Base-by-base conservation (phyloP, 305 asterid species). In the Fraxinus baroniana region DNA sequence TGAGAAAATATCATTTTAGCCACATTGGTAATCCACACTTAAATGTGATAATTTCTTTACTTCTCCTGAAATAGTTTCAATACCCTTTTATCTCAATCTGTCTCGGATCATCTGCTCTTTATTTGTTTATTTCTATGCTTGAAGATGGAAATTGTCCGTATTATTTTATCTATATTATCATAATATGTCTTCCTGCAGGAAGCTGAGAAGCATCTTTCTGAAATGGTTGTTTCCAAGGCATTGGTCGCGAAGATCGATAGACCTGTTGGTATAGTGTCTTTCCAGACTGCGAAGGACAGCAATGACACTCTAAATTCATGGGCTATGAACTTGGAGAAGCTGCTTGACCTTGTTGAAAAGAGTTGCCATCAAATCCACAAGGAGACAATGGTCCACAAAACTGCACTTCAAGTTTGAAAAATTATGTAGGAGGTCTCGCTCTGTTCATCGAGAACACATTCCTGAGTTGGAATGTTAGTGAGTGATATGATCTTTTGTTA, bases 311-410 rank as follows among this genome's bases (percentile, higher is more conserved):
- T 96, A 72, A 96, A 96, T 81, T 93, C 98, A 46, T 96, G 99
- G 99, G 87, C 99, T 5, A 76, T 46, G 68, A 94, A 91, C 87
- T 87, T 96, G 91, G 99, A 96, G 92, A 96, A 94, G 87, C 93
- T 96, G 83, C 99, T 96, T 8, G 99, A 93, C 90, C 98, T 96
- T 64, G 97, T 94, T 0, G 99, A 96, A 84, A 96, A 96, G 92
- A 94, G 99, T 86, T 96, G 99, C 92, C 98, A 96, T 90, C 99
- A 96, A 87, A 96, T 96, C 76, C 99, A 96, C 93, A 96, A 94
- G 92, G 99, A 96, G 90, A 93, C 91, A 0, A 96, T 96, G 98
- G 91, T 96, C 79, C 98, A 94, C 94, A 94, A 91, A 87, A 89
- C 94, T 74, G 96, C 92, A 18, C 80, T 95, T 71, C 93, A 89